Conservation (phyloP, 1,284 basidiomycete genomes). For the Porogramme epimiltina region DNA sequence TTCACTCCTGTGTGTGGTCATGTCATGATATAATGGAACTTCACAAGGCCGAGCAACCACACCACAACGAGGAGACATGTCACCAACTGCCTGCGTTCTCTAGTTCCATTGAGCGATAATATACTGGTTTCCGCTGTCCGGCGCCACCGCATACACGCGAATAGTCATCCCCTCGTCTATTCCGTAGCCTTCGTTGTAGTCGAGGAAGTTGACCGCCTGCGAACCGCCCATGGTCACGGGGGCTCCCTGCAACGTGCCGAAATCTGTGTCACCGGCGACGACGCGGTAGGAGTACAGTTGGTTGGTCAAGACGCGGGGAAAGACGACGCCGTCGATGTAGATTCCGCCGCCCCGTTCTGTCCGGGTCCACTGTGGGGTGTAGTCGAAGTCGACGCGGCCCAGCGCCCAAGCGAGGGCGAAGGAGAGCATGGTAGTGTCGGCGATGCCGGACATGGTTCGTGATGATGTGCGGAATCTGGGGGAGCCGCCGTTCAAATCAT, state of each 20-base stretch:
- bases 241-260: conserved; percentile 17
- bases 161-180: conserved; percentile 11
- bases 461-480: no score
- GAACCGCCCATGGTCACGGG: conserved; percentile 19
- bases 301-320: conserved; percentile 20
- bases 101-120: conserved; percentile 20
- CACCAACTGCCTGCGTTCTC: no score
- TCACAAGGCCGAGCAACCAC: no score
- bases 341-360: conserved; percentile 14
- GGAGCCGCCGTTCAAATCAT: no score
- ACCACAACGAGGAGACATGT: not conserved
- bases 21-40: no score
- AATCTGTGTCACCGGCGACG: conserved; percentile 13
- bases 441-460: not conserved
- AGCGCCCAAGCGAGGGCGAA: conserved; percentile 2
- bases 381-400: conserved; percentile 7
- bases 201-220: conserved; percentile 25
- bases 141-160: conserved; percentile 22
- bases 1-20: no score
- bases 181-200: conserved; percentile 24
- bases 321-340: conserved; percentile 22
- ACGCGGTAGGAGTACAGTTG: conserved; percentile 26
- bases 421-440: not conserved
- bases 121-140: conserved; percentile 9
- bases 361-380: conserved; percentile 22